Base-by-base conservation (phyloP, 2,329 filamentous ascomycete species). In the Diaporthe sp. region DNA sequence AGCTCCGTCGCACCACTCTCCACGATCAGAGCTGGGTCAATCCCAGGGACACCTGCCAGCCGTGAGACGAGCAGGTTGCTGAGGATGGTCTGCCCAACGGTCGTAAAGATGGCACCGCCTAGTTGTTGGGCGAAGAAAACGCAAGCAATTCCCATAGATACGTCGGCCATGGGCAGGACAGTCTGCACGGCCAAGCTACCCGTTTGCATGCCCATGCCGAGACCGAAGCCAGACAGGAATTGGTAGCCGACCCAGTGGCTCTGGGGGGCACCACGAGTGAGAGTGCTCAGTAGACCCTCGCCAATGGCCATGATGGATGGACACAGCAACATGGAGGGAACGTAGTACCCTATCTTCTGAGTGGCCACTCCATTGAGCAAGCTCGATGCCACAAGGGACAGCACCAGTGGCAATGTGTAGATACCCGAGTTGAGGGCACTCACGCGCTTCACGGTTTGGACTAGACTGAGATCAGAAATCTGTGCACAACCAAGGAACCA, bases 161-260 rank as follows among this genome's bases (percentile, higher is more conserved):
- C 85, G 73, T 92, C 89, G 22, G 87, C 85, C 42, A 84, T 84
- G 20, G 84, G 83, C 12, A 92, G 84, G 0, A 89, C 87, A 0
- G 90, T 87, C 79, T 92, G 90, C 6, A 89, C 86, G 2, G 90
- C 90, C 28, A 92, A 87, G 73, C 86, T 84, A 22, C 88, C 85
- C 4, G 90, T 87, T 79, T 92, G 90, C 85, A 93, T 89, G 8
- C 89, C 88, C 34, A 90, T 83, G 3, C 91, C 91, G 5, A 92
- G 80, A 1, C 91, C 91, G 67, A 91, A 87, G 25, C 91, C 91
- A 9, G 88, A 84, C 28, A 93, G 80, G 73, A 91, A 89, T 79
- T 92, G 90, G 79, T 86, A 92, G 17, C 85, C 89, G 73, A 92
- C 90, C 91, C 91, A 93, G 76, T 89, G 86, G 2, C 85, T 81